Evolutionary conservation across 768 basidiomycete genomes (phyloP).

Genomic region (Mycena kentingensis): DNA sequence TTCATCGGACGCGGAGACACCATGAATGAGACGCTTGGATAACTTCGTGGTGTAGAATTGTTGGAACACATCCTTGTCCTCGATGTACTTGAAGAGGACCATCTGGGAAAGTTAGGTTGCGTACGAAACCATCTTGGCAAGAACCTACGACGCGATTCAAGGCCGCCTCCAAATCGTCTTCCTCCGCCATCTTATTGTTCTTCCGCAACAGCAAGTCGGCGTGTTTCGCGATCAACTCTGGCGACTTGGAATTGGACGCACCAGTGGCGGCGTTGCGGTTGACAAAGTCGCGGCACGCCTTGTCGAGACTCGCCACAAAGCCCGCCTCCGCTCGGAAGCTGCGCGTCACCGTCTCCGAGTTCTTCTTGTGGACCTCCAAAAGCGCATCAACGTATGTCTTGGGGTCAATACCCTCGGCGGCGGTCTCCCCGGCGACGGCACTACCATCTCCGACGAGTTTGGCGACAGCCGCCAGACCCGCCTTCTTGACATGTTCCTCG

Average conservation of each 20-base stretch:
- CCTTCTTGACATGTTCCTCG: conserved; percentile 92
- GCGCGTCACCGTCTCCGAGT: conserved; percentile 81
- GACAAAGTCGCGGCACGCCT: conserved; percentile 94
- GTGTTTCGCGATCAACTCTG: conserved; percentile 90
- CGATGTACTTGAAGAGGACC: conserved; percentile 96
- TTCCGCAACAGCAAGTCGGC: conserved; percentile 88
- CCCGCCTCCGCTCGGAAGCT: conserved; percentile 92
- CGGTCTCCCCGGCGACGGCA: conserved; percentile 25
- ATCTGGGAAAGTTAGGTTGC: conserved; percentile 61
- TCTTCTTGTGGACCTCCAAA: conserved; percentile 89
- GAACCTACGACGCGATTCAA: conserved; percentile 82
- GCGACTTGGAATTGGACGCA: conserved; percentile 81
- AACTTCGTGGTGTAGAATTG: conserved; percentile 95
- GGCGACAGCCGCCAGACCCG: conserved; percentile 80
- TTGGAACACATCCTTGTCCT: conserved; percentile 99
- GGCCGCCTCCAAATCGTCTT: conserved; percentile 86
- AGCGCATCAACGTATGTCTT: conserved; percentile 94
- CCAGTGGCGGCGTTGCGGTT: conserved; percentile 92
- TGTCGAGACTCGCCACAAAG: conserved; percentile 90
- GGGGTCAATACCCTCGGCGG: conserved; percentile 73
- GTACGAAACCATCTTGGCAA: conserved; percentile 31
- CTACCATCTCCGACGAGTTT: conserved; percentile 67
- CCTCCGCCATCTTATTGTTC: conserved; percentile 94
- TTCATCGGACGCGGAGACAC: conserved; percentile 92
- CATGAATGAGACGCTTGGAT: conserved; percentile 88